Conservation (phyloP, 176 grass and related monocot species). For the Lolium perenne region DNA sequence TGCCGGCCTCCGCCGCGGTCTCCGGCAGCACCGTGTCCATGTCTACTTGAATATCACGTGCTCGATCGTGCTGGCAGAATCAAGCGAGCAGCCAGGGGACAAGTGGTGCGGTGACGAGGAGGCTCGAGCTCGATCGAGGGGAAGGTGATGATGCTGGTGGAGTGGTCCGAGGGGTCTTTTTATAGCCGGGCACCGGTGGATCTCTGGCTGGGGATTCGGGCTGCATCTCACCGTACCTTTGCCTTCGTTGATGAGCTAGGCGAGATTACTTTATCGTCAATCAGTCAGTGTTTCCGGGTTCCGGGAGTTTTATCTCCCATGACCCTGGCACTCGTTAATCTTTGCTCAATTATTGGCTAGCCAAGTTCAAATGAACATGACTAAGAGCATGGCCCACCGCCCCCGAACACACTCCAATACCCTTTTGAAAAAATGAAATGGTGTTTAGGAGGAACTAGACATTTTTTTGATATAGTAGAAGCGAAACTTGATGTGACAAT, state of each 20-base stretch:
- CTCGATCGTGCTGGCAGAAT: neutral
- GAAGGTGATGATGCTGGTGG: neutral
- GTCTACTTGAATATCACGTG: neutral
- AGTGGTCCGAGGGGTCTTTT: conserved; percentile 4
- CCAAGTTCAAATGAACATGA: neutral
- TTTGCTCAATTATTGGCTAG: conserved; percentile 24
- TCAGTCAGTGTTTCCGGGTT: neutral
- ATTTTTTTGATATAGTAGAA: too few relatives aligned
- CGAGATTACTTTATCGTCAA: neutral
- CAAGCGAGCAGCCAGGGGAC: neutral
- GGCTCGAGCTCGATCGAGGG: conserved; percentile 31
- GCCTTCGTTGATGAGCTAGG: too few relatives aligned
- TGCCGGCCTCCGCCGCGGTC: conserved; percentile 43
- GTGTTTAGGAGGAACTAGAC: too few relatives aligned
- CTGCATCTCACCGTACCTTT: neutral
- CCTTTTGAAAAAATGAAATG: too few relatives aligned
- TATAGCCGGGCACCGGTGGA: conserved; percentile 42
- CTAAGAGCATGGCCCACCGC: too few relatives aligned
- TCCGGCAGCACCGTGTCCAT: conserved; percentile 67
- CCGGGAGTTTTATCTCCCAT: neutral
- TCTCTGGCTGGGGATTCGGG: conserved; percentile 44
- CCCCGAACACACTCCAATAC: too few relatives aligned
- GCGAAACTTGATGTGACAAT: too few relatives aligned
- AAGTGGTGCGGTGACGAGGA: conserved; percentile 3
- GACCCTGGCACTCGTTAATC: conserved; percentile 29